Percentiles rank a stretch among this genome's conserved stretches.
Evolutionary conservation across 768 basidiomycete species (phyloP).

Genomic region (Suillus ampliporus): DNA sequence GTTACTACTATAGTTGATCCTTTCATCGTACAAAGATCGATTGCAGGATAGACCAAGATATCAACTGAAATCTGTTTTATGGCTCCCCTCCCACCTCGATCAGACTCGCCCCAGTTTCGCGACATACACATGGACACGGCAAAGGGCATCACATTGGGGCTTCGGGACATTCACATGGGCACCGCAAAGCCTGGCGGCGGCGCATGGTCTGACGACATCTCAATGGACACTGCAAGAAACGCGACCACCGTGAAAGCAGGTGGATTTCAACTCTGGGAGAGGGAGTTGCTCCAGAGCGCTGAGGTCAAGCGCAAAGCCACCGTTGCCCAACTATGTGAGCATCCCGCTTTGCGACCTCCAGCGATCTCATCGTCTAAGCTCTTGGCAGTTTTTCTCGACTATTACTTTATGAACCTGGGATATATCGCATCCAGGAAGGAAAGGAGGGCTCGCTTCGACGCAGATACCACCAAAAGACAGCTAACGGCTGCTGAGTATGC

Average conservation of each 20-base stretch:
- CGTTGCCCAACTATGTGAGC: slow-evolving; percentile 93
- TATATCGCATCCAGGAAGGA: slow-evolving; percentile 89
- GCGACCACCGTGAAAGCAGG: slow-evolving; percentile 56
- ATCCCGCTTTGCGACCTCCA: slow-evolving; percentile 4
- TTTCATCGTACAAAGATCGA: neutral
- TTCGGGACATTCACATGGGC: slow-evolving; percentile 63
- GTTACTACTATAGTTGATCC: neutral
- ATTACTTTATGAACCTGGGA: slow-evolving; percentile 95
- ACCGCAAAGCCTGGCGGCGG: slow-evolving; percentile 58
- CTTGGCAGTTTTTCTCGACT: slow-evolving; percentile 87
- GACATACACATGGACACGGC: slow-evolving; percentile 86
- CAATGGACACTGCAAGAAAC: slow-evolving; percentile 57
- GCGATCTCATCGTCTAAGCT: slow-evolving; percentile 18
- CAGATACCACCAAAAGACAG: slow-evolving; percentile 75
- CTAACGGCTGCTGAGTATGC: slow-evolving; percentile 59
- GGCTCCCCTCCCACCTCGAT: slow-evolving; percentile 3
- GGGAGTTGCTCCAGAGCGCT: slow-evolving; percentile 77
- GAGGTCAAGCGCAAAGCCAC: slow-evolving; percentile 96
- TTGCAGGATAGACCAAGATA: neutral
- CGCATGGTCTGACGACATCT: slow-evolving; percentile 57
- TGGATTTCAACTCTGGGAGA: slow-evolving; percentile 79
- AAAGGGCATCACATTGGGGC: slow-evolving; percentile 56
- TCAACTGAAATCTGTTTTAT: neutral
- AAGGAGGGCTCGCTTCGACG: slow-evolving; percentile 81
- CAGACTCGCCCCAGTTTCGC: slow-evolving; percentile 34